Percentiles rank a stretch among this genome's conserved stretches.
Evolutionary conservation across 768 basidiomycete species (phyloP).

Genomic region (Exidia glandulosa): DNA sequence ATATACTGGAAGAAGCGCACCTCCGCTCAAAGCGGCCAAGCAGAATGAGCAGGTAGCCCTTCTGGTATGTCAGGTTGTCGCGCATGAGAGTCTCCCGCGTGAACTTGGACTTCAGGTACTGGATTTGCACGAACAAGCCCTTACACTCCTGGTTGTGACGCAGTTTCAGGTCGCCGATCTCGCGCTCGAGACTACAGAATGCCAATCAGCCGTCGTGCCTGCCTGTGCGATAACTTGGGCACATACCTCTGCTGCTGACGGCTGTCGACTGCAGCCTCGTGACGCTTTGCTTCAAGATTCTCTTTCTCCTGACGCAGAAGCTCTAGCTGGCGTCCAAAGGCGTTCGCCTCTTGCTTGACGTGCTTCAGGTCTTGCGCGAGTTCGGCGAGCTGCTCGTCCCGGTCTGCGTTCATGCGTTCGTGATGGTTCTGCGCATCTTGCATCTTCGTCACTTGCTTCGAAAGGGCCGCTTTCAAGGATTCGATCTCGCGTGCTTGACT

Average conservation of each 20-base stretch:
- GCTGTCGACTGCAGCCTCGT: background rate
- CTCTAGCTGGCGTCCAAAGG: constrained; percentile 68
- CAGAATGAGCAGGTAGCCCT: constrained; percentile 73
- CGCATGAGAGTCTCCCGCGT: constrained; percentile 77
- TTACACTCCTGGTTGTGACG: constrained; percentile 84
- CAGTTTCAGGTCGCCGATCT: constrained; percentile 41
- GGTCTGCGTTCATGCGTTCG: constrained; percentile 48
- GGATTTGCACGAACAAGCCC: constrained; percentile 81
- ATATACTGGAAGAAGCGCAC: constrained; percentile 27
- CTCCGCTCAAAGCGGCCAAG: constrained; percentile 56
- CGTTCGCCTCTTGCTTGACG: constrained; percentile 65
- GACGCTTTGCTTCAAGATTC: constrained; percentile 27
- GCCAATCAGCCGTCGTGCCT: background rate
- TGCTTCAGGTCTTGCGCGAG: constrained; percentile 67
- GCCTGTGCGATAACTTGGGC: background rate
- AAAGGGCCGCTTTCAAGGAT: constrained; percentile 58
- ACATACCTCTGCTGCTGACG: background rate
- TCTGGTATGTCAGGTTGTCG: constrained; percentile 71
- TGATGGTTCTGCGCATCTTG: constrained; percentile 56
- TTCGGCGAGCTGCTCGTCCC: constrained; percentile 46
- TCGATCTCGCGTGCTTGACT: constrained; percentile 61
- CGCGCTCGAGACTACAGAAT: constrained; percentile 20
- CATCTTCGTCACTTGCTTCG: constrained; percentile 49
- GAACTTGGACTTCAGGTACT: constrained; percentile 86
- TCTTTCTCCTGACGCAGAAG: constrained; percentile 57